phyloP scores from a whole-genome alignment of 257 asterid genomes.

The Solanum sitiens region DNA sequence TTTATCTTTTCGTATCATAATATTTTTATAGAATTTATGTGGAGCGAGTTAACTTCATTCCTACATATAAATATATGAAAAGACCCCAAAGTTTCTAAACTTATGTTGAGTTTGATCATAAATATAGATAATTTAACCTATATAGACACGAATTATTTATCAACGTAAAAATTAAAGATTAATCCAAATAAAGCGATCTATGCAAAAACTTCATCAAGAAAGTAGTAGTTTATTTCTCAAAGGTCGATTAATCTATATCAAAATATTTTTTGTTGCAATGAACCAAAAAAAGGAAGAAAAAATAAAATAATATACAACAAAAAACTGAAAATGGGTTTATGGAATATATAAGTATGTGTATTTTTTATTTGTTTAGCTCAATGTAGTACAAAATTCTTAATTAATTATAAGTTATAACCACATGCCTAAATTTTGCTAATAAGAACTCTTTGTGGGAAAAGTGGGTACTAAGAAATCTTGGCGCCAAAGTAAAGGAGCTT shows the following conservation, averaged over 20 bases:
- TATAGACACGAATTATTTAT: no score
- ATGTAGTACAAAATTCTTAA: neutral
- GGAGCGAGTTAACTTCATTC: no score
- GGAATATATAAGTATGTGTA: neutral
- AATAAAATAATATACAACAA: no score
- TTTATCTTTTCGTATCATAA: no score
- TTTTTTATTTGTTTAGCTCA: neutral
- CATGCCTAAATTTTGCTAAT: neutral
- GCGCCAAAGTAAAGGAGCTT: neutral
- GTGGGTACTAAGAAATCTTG: neutral
- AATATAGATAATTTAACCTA: neutral
- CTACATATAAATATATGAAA: no score
- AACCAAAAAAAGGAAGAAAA: no score
- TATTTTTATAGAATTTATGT: no score
- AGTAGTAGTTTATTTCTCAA: no score
- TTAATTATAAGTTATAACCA: neutral
- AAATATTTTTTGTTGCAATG: no score
- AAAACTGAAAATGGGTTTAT: neutral
- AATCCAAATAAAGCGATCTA: neutral
- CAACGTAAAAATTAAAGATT: neutral
- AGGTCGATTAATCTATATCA: no score
- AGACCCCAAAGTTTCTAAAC: accelerated
- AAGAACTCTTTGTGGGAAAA: neutral
- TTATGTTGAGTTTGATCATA: neutral
- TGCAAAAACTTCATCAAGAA: neutral